phyloP scores from a whole-genome alignment of 345 rosid genomes.

The Sisymbrium altissimum region DNA sequence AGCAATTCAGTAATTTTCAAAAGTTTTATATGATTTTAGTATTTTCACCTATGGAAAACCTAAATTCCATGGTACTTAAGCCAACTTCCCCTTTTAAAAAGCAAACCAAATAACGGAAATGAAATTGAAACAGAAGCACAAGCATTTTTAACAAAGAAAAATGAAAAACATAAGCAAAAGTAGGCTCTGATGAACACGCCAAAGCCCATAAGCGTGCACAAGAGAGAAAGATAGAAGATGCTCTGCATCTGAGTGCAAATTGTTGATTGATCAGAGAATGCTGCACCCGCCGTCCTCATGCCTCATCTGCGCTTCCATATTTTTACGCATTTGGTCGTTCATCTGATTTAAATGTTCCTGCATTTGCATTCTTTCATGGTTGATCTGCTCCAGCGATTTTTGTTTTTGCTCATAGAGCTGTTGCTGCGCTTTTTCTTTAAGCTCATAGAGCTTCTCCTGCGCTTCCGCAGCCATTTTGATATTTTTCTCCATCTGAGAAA shows the following conservation, averaged over 20 bases:
- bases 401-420: background rate
- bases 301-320: background rate
- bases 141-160: no score
- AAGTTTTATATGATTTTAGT: no score
- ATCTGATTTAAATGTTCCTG: background rate
- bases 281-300: background rate
- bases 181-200: no score
- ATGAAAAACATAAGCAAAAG: background rate
- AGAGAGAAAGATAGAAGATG: background rate
- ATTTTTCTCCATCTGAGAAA: background rate
- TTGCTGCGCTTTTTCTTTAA: background rate
- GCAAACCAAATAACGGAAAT: no score
- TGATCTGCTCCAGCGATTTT: background rate
- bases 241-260: background rate
- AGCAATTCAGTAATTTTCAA: no score
- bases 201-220: background rate
- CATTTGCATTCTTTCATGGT: background rate
- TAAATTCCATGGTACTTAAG: no score
- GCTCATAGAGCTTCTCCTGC: background rate
- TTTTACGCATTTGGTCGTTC: background rate
- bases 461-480: background rate
- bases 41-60: no score
- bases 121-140: no score
- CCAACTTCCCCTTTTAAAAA: no score
- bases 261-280: background rate